Evolutionary conservation across 2,329 filamentous ascomycete genomes (phyloP).

Genomic region (Periconia sp.): DNA sequence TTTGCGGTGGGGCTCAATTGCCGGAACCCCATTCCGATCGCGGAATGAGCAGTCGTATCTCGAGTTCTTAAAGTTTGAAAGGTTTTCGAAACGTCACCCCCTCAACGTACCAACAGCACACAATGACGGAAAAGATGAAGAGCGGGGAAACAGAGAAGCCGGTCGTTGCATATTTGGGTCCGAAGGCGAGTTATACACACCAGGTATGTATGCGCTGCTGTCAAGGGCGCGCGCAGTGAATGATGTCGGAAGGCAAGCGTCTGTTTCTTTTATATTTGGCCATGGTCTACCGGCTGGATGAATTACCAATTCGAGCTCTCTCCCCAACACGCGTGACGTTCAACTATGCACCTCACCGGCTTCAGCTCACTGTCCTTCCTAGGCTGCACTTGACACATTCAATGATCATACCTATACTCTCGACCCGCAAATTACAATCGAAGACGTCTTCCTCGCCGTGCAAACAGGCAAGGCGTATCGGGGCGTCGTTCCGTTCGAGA

Average conservation of each 20-base stretch:
- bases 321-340: neutral
- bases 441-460: constrained; percentile 77
- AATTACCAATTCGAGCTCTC: too few relatives aligned
- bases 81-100: neutral
- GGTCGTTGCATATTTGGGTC: constrained; percentile 62
- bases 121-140: constrained; percentile 7
- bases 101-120: neutral
- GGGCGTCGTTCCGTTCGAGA: constrained; percentile 92
- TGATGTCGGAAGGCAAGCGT: neutral
- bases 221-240: neutral
- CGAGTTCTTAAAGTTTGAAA: neutral
- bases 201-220: constrained; percentile 52
- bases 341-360: neutral
- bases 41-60: neutral
- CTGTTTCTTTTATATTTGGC: neutral
- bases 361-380: constrained; percentile 2
- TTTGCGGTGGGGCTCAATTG: neutral
- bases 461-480: constrained; percentile 65
- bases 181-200: constrained; percentile 68
- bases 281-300: too few relatives aligned
- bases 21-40: constrained; percentile 1
- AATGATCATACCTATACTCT: constrained; percentile 36
- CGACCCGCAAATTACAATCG: constrained; percentile 49
- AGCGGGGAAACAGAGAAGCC: constrained; percentile 11
- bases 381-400: constrained; percentile 59